Base-by-base conservation (phyloP, 495 filamentous ascomycete genomes). In the Penicillium riverlandense region DNA sequence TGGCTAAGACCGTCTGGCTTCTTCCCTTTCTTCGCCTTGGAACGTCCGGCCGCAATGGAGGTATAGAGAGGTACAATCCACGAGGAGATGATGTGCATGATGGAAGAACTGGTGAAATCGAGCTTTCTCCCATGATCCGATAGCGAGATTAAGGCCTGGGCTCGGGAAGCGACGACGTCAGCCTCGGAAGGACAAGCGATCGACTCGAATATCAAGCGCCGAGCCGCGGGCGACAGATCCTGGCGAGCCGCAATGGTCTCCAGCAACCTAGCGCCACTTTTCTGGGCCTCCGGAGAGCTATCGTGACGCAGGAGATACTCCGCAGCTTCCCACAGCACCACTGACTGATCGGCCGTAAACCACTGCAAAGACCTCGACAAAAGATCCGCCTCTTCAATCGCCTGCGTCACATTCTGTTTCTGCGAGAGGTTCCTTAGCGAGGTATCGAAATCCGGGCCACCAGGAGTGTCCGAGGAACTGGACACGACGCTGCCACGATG, bases 1-100 rank as follows among this genome's bases (percentile, higher is more conserved):
- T 65, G 55, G 10, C 37, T 55, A 9, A 62, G 47, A 6, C 72
- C 73, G 31, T 74, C 67, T 12, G 62, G 59, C 32, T 62, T 63
- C 48, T 80, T 83, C 27, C 58, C 68, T 47, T 80, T 83, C 44
- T 72, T 71, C 29, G 71, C 65, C 40, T 65, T 73, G 2, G 60
- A 53, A 2, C 70, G 66, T 14, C 55, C 54, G 6, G 52, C 41
- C 9, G 69, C 58, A 8, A 71, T 63, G 1, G 57, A 29, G 13
- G 63, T 61, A 52, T 70, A 71, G 9, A 73, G 52, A 6, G 70
- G 65, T 11, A 66, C 50, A 27, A 73, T 54, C 49, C 63, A 71
- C 4, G 65, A 62, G 5, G 70, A 65, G 22, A 71, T 59, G 10
- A 71, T 58, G 2, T 63, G 70, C 11, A 73, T 49, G 35, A 71